These are phyloP conservation scores for Paraphaeosphaeria sporulosa DNA, from an alignment of 2,329 filamentous ascomycete genomes.

Conservation along the genomic window DNA sequence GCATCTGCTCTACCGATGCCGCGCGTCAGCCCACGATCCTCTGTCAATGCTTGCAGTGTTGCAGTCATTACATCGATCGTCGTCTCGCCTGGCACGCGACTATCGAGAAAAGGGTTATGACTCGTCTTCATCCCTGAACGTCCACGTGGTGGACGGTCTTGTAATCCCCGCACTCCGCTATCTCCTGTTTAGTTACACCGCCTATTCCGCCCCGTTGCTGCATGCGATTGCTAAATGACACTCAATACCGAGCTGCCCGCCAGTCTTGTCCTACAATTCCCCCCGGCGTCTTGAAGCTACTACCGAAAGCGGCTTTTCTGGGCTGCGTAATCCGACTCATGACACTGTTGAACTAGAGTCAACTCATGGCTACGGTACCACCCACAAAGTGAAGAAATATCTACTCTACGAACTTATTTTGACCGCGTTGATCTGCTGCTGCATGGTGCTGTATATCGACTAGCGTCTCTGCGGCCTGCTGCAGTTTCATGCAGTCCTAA, in stretches of 20 bases:
- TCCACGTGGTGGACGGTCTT: not conserved
- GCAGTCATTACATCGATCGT: not conserved
- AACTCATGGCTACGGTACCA: not conserved
- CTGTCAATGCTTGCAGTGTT: not conserved
- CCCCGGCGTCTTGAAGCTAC: not conserved
- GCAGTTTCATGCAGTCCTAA: not conserved
- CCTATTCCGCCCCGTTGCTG: conserved; percentile 7
- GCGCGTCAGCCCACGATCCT: not conserved
- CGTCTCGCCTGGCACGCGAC: not conserved
- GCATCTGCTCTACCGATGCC: not conserved
- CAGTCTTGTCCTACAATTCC: not conserved
- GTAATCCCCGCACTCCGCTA: conserved; percentile 5
- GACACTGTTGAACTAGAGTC: conserved; percentile 1
- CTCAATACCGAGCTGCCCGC: not conserved
- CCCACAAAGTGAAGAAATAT: conserved; percentile 8
- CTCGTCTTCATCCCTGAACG: not conserved
- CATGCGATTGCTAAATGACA: not conserved
- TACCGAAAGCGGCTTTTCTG: not conserved
- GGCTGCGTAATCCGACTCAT: not conserved
- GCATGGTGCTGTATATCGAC: not conserved
- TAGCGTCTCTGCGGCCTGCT: conserved; percentile 12
- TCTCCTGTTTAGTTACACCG: conserved; percentile 11
- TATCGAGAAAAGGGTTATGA: not conserved
- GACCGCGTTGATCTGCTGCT: not conserved
- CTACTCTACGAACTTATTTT: not conserved